Base-by-base conservation (phyloP, 1,284 basidiomycete species). In the Puccinia horiana region DNA sequence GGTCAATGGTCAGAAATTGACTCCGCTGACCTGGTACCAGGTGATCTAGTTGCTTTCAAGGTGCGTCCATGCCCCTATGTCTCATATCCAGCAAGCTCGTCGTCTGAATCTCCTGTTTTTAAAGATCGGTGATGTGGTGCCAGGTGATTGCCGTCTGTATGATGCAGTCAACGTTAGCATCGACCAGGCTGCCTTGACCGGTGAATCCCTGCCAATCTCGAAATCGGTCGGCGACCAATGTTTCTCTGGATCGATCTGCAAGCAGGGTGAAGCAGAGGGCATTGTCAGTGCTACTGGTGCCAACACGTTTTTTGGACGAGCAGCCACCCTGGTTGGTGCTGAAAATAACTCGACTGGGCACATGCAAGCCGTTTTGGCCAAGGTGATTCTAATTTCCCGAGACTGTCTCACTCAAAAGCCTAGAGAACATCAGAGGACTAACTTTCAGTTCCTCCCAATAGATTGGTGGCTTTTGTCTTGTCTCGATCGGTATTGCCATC, bases 331-430 rank as follows among this genome's bases (percentile, higher is more conserved):
- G 83, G 95, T 98, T 87, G 95, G 95, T 61, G 93, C 94, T 87
- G 95, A 97, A 87, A 94, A 97, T 86, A 95, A 98, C 87, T 94
- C 94, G 85, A 94, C 93, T 29, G 95, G 96, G 88, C 96, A 98
- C 89, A 91, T 98, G 90, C 95, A 83, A 54, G 79, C 79, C 29
- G 79, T 81, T 35, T 37, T 65, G 40, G 78, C 78, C 20, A 81
- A 81, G 44, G 77, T 79, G 0, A 79, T 65, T 42, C n/a, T n/a
- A n/a, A n/a, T n/a, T n/a, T n/a, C n/a, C n/a, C n/a, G 0, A 20
- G 2, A 9, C 61, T 20, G 9, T 16, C 1, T 40, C 35, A 5
- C 26, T 47, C 16, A 44, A 37, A 16, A 1, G 29, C 18, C 29
- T 77, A 0, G 9, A 14, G n/a, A n/a, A n/a, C n/a, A n/a, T n/a